Evolutionary conservation across 768 basidiomycete species (phyloP).

Genomic region (Sporobolomyces roseus): DNA sequence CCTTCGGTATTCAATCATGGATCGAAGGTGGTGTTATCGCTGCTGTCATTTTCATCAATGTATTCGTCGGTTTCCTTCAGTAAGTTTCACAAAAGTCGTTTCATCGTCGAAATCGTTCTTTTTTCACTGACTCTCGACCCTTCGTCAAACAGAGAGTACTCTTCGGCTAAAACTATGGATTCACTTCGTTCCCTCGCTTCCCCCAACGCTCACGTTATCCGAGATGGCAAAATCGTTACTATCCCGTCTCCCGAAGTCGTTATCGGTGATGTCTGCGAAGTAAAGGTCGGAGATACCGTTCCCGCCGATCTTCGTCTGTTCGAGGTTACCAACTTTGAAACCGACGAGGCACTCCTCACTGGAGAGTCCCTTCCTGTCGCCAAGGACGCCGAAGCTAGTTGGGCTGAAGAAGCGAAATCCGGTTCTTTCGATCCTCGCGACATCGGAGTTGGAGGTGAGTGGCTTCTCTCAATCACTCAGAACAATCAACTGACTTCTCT

Average conservation of each 20-base stretch:
- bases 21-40: conserved; percentile 58
- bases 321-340: conserved; percentile 48
- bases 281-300: conserved; percentile 52
- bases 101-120: not conserved
- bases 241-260: conserved; percentile 54
- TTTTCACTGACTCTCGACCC: conserved; percentile 47
- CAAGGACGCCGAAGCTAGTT: conserved; percentile 43
- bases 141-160: conserved; percentile 54
- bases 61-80: conserved; percentile 11
- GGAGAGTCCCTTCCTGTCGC: conserved; percentile 50
- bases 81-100: not conserved
- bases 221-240: conserved; percentile 52
- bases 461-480: not conserved
- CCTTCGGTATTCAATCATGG: conserved; percentile 59
- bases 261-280: conserved; percentile 51
- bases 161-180: conserved; percentile 57
- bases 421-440: conserved; percentile 35
- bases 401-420: conserved; percentile 31
- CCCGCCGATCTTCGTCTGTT: conserved; percentile 49
- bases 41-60: conserved; percentile 51
- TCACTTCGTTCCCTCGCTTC: conserved; percentile 55
- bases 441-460: conserved; percentile 36
- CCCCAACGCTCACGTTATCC: conserved; percentile 54
- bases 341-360: conserved; percentile 53
- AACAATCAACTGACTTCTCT: not conserved